Conservation (phyloP, 192 early-diverging fungal species). For the Backusella psychrophila region DNA sequence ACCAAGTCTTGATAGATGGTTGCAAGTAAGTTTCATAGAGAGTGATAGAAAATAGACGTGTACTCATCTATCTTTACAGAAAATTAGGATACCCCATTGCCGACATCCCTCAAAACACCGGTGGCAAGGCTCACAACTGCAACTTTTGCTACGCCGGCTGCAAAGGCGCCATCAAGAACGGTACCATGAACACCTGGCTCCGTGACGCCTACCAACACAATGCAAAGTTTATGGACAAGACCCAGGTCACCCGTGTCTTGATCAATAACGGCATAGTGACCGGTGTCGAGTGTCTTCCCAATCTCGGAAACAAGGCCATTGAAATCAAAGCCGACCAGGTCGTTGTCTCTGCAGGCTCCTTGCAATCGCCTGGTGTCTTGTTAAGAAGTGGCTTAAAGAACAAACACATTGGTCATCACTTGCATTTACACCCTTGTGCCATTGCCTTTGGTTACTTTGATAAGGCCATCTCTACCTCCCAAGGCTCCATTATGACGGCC, state of each 20-base stretch:
- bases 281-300: conserved; percentile 47
- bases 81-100: conserved; percentile 55
- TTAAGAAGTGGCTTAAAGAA: conserved; percentile 66
- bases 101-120: conserved; percentile 69
- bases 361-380: conserved; percentile 66
- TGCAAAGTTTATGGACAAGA: conserved; percentile 57
- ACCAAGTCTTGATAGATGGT: conserved; percentile 64
- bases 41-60: neutral
- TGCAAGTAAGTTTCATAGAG: conserved; percentile 42
- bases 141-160: conserved; percentile 72
- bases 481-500: conserved; percentile 69
- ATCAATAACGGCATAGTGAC: conserved; percentile 51
- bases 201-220: conserved; percentile 62
- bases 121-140: conserved; percentile 49
- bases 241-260: conserved; percentile 55
- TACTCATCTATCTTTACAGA: conserved; percentile 1
- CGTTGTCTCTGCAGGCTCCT: conserved; percentile 58
- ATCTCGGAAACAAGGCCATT: conserved; percentile 10
- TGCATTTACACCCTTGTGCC: conserved; percentile 61
- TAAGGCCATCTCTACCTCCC: conserved; percentile 40
- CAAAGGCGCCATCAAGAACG: conserved; percentile 68
- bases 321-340: conserved; percentile 54
- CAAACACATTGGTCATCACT: conserved; percentile 64
- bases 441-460: conserved; percentile 67
- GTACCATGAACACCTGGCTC: conserved; percentile 64